Base-by-base conservation (phyloP, 495 filamentous ascomycete genomes). In the Terfezia boudieri region DNA sequence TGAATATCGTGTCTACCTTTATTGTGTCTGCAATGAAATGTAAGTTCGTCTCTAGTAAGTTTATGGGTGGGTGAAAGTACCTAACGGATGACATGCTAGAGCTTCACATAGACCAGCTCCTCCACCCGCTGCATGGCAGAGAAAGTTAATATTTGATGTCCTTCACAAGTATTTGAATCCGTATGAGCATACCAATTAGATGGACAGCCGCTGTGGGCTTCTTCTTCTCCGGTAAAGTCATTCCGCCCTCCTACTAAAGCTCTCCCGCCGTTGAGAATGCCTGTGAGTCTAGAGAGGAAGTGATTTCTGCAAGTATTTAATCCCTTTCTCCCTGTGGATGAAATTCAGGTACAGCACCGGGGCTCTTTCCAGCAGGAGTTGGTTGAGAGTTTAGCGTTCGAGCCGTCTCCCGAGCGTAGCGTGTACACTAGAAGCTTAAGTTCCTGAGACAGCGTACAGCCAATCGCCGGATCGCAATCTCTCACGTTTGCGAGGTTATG, bases 101-200 rank as follows among this genome's bases (percentile, higher is more conserved):
- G 92, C 92, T 71, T 99, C 92, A 84, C 95, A 96, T 86, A 96
- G 94, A 65, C 92, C 92, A 53, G 92, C 92, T 64, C 86, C 88
- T 66, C 92, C 92, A 66, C 92, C 92, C 70, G 92, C 90, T 96
- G 63, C 59, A 37, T 36, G 8, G 8, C 36, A 16, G 8, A 23
- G 6, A 54, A 9, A 52, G 26, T 9, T 50, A 23, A 36, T 23
- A 49, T 22, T 32, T 50, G 37, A 60, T 11, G 49, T 16, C 52
- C 16, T 20, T 53, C 11, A 56, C 22, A 20, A 38, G 9, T 12
- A 17, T 37, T 14, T 2, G 52, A 43, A 17, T 53, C 48, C 37
- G 56, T 38, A 54, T 53, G 43, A 53, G 59, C 71, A 64, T 75
- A 93, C 89, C 89, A 65, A 98, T 94, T 56, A 98, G 68, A 67